Evolutionary conservation across 495 filamentous ascomycete species (phyloP).

Genomic region (Aspergillus steynii): DNA sequence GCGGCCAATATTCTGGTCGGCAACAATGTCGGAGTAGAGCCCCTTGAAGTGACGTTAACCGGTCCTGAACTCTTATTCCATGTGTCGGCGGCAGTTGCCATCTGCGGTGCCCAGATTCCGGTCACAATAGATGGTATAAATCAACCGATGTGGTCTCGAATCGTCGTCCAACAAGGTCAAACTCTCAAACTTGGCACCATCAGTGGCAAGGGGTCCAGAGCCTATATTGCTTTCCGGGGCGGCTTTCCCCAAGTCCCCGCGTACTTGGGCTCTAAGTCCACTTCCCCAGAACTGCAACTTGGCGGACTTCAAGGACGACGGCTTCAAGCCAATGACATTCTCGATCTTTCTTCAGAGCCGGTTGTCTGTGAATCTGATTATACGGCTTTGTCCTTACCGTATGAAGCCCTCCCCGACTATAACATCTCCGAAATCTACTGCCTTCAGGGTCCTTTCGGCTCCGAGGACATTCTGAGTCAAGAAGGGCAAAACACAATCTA

Average conservation of each 20-base stretch:
- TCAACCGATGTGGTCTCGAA: constrained; percentile 51
- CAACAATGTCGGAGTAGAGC: constrained; percentile 49
- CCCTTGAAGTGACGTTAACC: constrained; percentile 56
- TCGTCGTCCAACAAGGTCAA: constrained; percentile 50
- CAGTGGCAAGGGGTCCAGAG: constrained; percentile 49
- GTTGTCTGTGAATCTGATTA: too few relatives aligned
- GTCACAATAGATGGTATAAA: constrained; percentile 43
- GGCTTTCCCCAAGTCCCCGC: constrained; percentile 54
- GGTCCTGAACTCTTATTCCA: constrained; percentile 58
- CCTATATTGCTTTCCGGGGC: constrained; percentile 58
- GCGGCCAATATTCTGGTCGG: constrained; percentile 59
- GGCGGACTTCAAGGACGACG: constrained; percentile 58
- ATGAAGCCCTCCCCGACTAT: too few relatives aligned
- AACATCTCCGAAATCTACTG: constrained; percentile 15
- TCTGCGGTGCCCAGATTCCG: constrained; percentile 54
- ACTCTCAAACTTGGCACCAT: constrained; percentile 53
- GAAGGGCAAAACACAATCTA: constrained; percentile 16
- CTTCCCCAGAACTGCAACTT: constrained; percentile 50
- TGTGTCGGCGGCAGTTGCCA: constrained; percentile 42
- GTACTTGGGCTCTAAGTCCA: constrained; percentile 59
- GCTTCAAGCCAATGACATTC: constrained; percentile 49
- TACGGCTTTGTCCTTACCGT: too few relatives aligned
- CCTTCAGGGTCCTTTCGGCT: constrained; percentile 21
- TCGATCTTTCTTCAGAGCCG: too few relatives aligned
- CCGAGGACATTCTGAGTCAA: constrained; percentile 42